Evolutionary conservation across 805 yeast species (phyloP), one percentile per base, ranked within the genome.

Genomic region (Kodamaea leandrae): DNA sequence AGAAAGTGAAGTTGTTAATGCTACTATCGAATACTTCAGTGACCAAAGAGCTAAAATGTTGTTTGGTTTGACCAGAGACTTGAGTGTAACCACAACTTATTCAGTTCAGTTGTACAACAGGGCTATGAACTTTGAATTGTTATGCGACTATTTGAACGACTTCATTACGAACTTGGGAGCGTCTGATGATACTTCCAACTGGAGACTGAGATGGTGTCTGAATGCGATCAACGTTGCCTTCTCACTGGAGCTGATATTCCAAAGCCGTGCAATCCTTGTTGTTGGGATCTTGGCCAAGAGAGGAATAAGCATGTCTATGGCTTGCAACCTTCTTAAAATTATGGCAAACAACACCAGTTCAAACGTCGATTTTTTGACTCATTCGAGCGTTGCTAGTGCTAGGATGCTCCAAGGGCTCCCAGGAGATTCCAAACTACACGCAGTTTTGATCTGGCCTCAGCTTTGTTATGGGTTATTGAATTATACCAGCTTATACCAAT

Each of bases 11-110:
- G 57, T 67, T 8, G 68, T 86, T 15, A 72, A 72, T 37, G 63
- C 66, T 1, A 70, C 81, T 2, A 72, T 77, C 27, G 64, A 60
- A 7, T 63, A 66, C 37, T 64, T 77, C 37, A 69, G 76, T 37
- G 78, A 83, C n/a, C 86, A 82, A 36, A 69, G 87, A 51, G 78
- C 80, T 12, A 79, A 77, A 48, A 72, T 83, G 71, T 63, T 85
- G 42, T 83, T 83, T 61, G 91, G 91, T 0, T 66, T 83, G 46
- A 80, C 79, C 4, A 76, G 85, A 54, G 72, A 64, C 15, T 33
- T 47, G 4, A 63, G 70, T 35, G 61, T 55, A 18, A 39, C 54
- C 1, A 60, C 68, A 19, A 40, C 39, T 14, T 72, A 61, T 49
- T 37, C 69, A 43, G 44, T 53, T 48, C 72, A 68, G 55, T 38